These are phyloP conservation scores for Aspergillus sclerotioniger DNA, from an alignment of 495 filamentous ascomycete species.

Conservation along the genomic window DNA sequence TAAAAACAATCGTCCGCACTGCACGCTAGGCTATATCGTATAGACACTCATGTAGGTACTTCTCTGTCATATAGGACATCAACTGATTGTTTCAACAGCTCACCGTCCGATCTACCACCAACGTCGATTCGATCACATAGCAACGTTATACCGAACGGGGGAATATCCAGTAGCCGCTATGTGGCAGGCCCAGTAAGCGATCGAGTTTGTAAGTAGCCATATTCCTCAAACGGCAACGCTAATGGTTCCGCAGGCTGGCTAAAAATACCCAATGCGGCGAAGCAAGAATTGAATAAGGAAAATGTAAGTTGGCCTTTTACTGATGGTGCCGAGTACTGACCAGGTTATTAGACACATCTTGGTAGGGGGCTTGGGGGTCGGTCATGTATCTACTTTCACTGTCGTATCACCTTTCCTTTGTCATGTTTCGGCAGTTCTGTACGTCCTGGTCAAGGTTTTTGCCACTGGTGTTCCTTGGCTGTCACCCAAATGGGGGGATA, in stretches of 20 bases:
- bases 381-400: neutral
- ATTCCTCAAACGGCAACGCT: neutral
- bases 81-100: neutral
- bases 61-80: neutral
- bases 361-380: neutral
- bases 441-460: conserved; percentile 23
- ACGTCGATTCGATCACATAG: neutral
- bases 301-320: neutral
- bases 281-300: neutral
- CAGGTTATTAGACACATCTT: neutral
- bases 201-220: conserved; percentile 11
- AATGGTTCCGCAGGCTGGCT: conserved; percentile 15
- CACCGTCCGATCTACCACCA: neutral
- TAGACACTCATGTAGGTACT: neutral
- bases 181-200: conserved; percentile 11
- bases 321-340: no score
- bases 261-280: conserved; percentile 8
- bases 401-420: conserved; percentile 1
- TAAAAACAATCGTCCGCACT: conserved; percentile 11
- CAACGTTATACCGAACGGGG: neutral
- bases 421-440: neutral
- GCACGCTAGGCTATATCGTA: neutral
- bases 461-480: conserved; percentile 21
- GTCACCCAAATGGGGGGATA: conserved; percentile 19
- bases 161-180: neutral